phyloP scores from a whole-genome alignment of 139 green algal genomes.

The Chlorella sp. region DNA sequence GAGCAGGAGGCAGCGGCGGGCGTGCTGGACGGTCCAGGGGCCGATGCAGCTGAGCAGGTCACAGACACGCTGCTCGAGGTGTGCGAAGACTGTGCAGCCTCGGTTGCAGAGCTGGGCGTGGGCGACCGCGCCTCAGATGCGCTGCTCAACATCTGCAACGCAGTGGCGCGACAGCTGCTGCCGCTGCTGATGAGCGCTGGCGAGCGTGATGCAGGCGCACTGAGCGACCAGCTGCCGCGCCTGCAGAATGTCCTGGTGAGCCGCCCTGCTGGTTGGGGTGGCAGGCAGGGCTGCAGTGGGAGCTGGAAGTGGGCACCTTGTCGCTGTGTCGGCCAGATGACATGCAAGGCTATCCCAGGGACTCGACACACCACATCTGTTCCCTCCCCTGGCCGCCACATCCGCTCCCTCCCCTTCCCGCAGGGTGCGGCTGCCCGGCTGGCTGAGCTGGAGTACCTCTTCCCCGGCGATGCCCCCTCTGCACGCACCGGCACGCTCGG shows the following conservation, averaged over 20 bases:
- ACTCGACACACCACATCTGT: neutral
- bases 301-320: too few species aligned
- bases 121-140: constrained; percentile 19
- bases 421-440: constrained; percentile 13
- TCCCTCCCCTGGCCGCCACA: too few species aligned
- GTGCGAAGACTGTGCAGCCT: constrained; percentile 18
- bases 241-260: constrained; percentile 30
- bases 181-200: neutral
- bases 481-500: neutral
- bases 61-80: constrained; percentile 12
- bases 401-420: too few species aligned
- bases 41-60: neutral
- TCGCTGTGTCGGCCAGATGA: too few species aligned
- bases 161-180: constrained; percentile 1
- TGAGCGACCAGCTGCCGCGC: constrained; percentile 27
- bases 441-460: constrained; percentile 32
- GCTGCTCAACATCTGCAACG: constrained; percentile 11
- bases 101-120: constrained; percentile 19
- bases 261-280: neutral
- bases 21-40: neutral
- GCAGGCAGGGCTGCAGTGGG: neutral
- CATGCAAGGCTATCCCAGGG: too few species aligned
- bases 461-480: neutral
- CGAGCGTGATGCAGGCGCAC: neutral
- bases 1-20: neutral